phyloP scores from a whole-genome alignment of 169 alveolate genomes.

The Plasmodium gallinaceum region DNA sequence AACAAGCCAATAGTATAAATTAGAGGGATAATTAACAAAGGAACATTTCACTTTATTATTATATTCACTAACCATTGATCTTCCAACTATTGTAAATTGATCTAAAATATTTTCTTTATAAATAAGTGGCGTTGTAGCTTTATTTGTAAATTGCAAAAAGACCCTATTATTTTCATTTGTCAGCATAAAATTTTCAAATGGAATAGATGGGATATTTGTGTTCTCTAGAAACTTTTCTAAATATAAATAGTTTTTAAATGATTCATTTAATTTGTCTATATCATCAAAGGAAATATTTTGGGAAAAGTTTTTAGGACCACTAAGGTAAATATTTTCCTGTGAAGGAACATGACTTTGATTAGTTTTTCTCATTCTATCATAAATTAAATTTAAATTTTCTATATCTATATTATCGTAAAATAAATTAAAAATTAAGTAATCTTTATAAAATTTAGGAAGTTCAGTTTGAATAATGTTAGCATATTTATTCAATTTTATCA shows the following conservation, averaged over 20 bases:
- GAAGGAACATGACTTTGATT: neutral
- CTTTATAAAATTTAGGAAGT: slow-evolving; percentile 27
- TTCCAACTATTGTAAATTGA: slow-evolving; percentile 59
- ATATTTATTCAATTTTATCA: neutral
- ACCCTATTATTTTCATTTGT: neutral
- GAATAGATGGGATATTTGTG: slow-evolving; percentile 49
- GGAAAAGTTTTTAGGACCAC: slow-evolving; percentile 12
- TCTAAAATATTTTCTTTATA: slow-evolving; percentile 62
- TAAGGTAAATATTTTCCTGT: neutral
- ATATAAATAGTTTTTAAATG: slow-evolving; percentile 51
- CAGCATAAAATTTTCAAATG: slow-evolving; percentile 23
- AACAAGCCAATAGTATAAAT: slow-evolving; percentile 61
- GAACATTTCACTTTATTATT: slow-evolving; percentile 58
- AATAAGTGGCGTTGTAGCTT: slow-evolving; percentile 53
- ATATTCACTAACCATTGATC: slow-evolving; percentile 32
- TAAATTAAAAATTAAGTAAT: slow-evolving; percentile 28
- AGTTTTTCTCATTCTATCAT: slow-evolving; percentile 7
- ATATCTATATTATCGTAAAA: slow-evolving; percentile 53
- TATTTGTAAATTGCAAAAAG: slow-evolving; percentile 36
- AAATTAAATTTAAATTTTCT: slow-evolving; percentile 15
- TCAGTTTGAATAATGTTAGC: slow-evolving; percentile 10
- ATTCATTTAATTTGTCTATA: slow-evolving; percentile 2
- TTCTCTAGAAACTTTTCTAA: slow-evolving; percentile 39
- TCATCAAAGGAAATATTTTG: slow-evolving; percentile 3
- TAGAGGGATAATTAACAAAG: slow-evolving; percentile 47